Evolutionary conservation across 2,329 filamentous ascomycete genomes (phyloP).

Genomic region (Fusarium tuaranense): DNA sequence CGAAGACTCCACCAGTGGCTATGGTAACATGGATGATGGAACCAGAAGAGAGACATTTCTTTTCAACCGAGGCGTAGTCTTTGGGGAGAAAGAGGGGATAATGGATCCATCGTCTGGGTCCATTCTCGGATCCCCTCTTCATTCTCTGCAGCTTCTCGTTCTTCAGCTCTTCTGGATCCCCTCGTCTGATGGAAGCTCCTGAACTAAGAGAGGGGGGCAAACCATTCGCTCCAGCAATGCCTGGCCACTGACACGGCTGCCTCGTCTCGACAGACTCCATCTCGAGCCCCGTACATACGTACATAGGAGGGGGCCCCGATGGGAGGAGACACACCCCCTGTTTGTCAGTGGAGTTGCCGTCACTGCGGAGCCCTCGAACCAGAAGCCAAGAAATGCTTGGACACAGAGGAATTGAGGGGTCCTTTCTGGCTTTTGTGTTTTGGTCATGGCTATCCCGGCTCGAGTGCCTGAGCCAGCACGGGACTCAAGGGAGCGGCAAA

Average conservation of each 20-base stretch:
- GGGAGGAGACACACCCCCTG: constrained; percentile 31
- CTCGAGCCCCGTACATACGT: constrained; percentile 16
- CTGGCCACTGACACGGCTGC: constrained; percentile 35
- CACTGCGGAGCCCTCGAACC: constrained; percentile 32
- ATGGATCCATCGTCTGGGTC: constrained; percentile 5
- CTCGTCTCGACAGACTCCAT: constrained; percentile 25
- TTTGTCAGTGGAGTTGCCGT: constrained; percentile 38
- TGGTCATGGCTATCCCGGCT: constrained; percentile 37
- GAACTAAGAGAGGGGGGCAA: constrained; percentile 2
- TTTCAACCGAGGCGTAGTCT: constrained; percentile 17
- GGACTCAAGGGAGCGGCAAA: constrained; percentile 23
- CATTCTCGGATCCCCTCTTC: constrained; percentile 2
- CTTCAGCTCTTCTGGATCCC: constrained; percentile 23
- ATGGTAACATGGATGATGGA: constrained; percentile 41
- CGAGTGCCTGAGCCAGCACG: constrained; percentile 25
- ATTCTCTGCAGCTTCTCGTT: constrained; percentile 14
- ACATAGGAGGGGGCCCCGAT: constrained; percentile 8
- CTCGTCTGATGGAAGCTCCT: constrained; percentile 30
- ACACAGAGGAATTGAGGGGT: constrained; percentile 28
- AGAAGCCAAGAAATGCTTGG: constrained; percentile 31
- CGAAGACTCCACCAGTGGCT: constrained; percentile 36
- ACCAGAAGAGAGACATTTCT: constrained; percentile 21
- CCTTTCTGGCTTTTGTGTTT: constrained; percentile 20
- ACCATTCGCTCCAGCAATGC: constrained; percentile 1
- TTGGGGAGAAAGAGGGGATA: not conserved